Percentiles rank a stretch among this genome's conserved stretches.
These are phyloP conservation scores for Camellia lanceoleosa DNA, from an alignment of 148 eudicot species.

Conservation along the genomic window DNA sequence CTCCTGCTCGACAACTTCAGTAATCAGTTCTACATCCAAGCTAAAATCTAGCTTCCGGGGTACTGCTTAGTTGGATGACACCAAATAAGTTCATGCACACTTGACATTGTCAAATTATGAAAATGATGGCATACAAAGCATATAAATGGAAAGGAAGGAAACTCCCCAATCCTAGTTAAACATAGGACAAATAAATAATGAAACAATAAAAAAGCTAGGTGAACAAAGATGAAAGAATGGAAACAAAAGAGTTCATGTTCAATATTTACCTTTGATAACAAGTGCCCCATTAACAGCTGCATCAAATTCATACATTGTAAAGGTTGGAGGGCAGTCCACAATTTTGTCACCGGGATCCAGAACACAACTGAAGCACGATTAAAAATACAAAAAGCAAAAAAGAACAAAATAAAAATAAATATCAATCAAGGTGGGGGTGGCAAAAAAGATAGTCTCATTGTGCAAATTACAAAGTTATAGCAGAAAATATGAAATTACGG, in stretches of 20 bases:
- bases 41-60: slow-evolving; percentile 83
- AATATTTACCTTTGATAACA: slow-evolving; percentile 74
- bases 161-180: not conserved
- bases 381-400: slow-evolving; percentile 22
- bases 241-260: slow-evolving; percentile 7
- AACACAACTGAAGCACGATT: slow-evolving; percentile 70
- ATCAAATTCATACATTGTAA: slow-evolving; percentile 98
- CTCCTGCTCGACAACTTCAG: slow-evolving; percentile 62
- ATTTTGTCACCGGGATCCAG: slow-evolving; percentile 94
- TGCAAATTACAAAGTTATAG: not conserved
- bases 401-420: slow-evolving; percentile 8
- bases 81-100: not conserved
- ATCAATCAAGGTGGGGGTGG: not conserved
- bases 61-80: slow-evolving; percentile 43
- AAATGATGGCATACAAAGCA: not conserved
- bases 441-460: not conserved
- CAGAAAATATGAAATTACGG: slow-evolving; percentile 17
- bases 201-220: not conserved
- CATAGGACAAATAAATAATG: too few species aligned
- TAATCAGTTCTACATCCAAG: slow-evolving; percentile 68
- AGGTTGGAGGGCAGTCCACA: slow-evolving; percentile 96
- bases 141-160: not conserved
- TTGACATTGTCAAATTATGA: not conserved
- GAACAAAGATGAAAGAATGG: not conserved
- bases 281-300: slow-evolving; percentile 87